These are phyloP conservation scores for Lotmaria passim DNA, from an alignment of 208 protist genomes.

Conservation along the genomic window DNA sequence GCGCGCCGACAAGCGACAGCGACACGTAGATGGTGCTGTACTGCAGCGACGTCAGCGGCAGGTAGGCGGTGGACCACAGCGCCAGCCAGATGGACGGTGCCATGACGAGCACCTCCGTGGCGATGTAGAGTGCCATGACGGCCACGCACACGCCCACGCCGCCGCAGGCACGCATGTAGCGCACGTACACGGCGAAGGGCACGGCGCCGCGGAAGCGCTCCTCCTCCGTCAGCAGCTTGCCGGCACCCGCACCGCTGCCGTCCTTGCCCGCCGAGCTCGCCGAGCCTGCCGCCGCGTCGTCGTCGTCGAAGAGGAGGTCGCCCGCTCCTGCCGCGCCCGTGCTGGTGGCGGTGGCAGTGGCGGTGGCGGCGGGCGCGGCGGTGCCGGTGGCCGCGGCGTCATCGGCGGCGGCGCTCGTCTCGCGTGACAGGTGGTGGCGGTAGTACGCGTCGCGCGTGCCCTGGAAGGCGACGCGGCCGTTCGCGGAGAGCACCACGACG, in stretches of 20 bases:
- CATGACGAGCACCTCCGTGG: slow-evolving; percentile 46
- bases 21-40: slow-evolving; percentile 32
- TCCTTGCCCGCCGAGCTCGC: neutral
- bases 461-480: slow-evolving; percentile 53
- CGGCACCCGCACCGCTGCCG: neutral
- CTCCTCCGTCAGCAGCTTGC: slow-evolving; percentile 31
- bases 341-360: neutral
- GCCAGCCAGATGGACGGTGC: slow-evolving; percentile 58
- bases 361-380: neutral
- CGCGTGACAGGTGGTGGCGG: no score
- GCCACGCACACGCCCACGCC: slow-evolving; percentile 24
- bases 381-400: neutral
- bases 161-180: slow-evolving; percentile 64
- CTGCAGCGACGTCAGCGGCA: neutral
- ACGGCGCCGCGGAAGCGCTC: slow-evolving; percentile 66
- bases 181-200: slow-evolving; percentile 41
- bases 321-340: neutral
- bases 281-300: neutral
- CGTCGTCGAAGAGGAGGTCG: neutral
- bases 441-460: slow-evolving; percentile 43
- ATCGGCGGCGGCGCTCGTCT: no score
- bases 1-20: slow-evolving; percentile 18
- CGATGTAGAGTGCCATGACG: slow-evolving; percentile 41
- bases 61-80: slow-evolving; percentile 47
- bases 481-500: slow-evolving; percentile 73